Evolutionary conservation across 2,329 filamentous ascomycete species (phyloP).

Genomic region (Cladosporium velox): DNA sequence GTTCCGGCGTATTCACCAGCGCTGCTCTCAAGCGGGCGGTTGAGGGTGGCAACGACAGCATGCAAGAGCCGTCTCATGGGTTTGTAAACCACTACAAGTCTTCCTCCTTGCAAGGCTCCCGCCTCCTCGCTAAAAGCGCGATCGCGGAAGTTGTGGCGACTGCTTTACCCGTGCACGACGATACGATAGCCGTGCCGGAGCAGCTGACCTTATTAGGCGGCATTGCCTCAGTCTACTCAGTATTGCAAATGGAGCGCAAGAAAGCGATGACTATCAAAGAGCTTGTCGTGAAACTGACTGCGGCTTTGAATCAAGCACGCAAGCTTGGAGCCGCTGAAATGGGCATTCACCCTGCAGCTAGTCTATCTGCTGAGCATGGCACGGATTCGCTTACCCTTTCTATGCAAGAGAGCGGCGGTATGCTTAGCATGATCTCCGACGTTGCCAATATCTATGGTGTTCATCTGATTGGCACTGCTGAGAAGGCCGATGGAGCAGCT

Average conservation of each 20-base stretch:
- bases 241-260: constrained; percentile 79
- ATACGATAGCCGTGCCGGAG: constrained; percentile 40
- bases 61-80: not conserved
- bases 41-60: constrained; percentile 26
- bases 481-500: not conserved
- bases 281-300: constrained; percentile 78
- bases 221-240: constrained; percentile 80
- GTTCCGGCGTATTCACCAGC: constrained; percentile 63
- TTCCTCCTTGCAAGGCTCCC: constrained; percentile 4
- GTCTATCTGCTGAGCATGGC: constrained; percentile 69
- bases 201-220: constrained; percentile 75
- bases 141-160: constrained; percentile 30
- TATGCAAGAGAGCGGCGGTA: constrained; percentile 29
- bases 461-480: constrained; percentile 19
- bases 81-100: constrained; percentile 11
- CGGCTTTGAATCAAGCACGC: constrained; percentile 83
- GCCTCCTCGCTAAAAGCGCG: constrained; percentile 16
- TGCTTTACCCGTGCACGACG: constrained; percentile 29
- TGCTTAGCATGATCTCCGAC: constrained; percentile 31
- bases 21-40: constrained; percentile 54
- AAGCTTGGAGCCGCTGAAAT: constrained; percentile 94
- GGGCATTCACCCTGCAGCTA: constrained; percentile 90
- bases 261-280: constrained; percentile 89
- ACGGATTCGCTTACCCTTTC: constrained; percentile 21
- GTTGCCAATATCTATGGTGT: constrained; percentile 33